A percentile compares a stretch with the other conserved stretches of the same genome.
These are phyloP conservation scores for Baorangia bicolor DNA, from an alignment of 768 basidiomycete species.

Conservation along the genomic window DNA sequence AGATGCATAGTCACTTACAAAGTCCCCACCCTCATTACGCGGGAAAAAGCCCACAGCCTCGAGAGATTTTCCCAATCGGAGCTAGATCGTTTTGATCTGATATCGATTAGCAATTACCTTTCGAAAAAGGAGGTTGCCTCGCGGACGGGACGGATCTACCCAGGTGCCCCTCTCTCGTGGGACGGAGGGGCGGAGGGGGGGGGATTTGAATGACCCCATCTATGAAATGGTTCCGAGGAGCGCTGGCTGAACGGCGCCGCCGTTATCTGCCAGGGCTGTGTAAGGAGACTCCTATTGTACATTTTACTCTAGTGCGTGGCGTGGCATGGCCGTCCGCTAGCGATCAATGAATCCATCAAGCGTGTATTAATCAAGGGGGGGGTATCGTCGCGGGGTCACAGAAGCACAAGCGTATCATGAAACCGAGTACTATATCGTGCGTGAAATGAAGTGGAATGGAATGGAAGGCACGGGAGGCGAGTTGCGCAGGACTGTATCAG, in stretches of 20 bases:
- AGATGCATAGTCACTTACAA: background rate
- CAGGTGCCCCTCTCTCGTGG: background rate
- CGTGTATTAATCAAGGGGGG: background rate
- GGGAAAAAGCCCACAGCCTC: background rate
- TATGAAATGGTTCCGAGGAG: background rate
- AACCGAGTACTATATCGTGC: background rate
- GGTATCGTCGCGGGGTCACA: constrained; percentile 11
- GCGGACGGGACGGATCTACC: constrained; percentile 10
- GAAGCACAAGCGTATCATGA: background rate
- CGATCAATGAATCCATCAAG: constrained; percentile 17
- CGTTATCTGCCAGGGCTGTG: constrained; percentile 1
- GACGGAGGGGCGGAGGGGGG: background rate
- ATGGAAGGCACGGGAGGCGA: constrained; percentile 7
- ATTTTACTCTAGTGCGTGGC: background rate
- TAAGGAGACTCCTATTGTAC: background rate
- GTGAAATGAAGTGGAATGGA: constrained; percentile 13
- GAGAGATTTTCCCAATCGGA: constrained; percentile 7
- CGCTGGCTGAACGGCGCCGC: background rate
- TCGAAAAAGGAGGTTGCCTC: background rate
- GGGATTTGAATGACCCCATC: no score
- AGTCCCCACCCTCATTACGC: background rate
- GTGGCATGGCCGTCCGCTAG: background rate
- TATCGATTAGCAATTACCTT: constrained; percentile 17
- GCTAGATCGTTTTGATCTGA: constrained; percentile 19
- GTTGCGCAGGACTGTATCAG: background rate